Base-by-base conservation (phyloP, 352 stramenopile species). In the Globisporangium uncinulatum region DNA sequence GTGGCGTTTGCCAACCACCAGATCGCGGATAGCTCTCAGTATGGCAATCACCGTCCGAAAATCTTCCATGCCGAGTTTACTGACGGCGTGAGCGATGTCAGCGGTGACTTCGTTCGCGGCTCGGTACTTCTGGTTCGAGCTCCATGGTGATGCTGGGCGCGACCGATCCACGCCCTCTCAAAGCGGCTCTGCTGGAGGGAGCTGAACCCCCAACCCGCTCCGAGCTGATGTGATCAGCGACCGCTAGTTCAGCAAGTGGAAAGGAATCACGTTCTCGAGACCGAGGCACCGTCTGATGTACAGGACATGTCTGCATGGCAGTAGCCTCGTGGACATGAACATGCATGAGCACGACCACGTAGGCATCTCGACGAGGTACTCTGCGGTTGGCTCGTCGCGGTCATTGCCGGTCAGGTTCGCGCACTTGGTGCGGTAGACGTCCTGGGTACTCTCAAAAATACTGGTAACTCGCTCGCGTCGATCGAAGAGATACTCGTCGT, bases 311-410 rank as follows among this genome's bases (percentile, higher is more conserved):
- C 51, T 46, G 21, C 66, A 69, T 6, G 65, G 57, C 1, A 66
- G 20, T 19, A 66, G 36, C 0, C 59, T 41, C 0, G 56, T 63
- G 3, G 24, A 43, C 57, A 63, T 63, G 19, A 68, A 63, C n/a
- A 63, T 20, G 41, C 65, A 67, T 1, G 50, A 69, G 13, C 57
- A 73, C 19, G 39, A 41, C 57, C 66, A 73, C 17, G 20, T 46
- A 0, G 14, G 10, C 31, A 58, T 61, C 7, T 60, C 57, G 4
- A 69, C 41, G 10, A 14, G 50, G 21, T 65, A 65, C 45, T 73
- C 58, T 15, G 21, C 41, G 14, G n/a, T 44, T 1, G 54, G 39
- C 24, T 69, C 66, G 36, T 67, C 62, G 3, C 58, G 15, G 3
- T 48, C 51, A 6, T 59, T 20, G 6, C 67, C 54, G 2, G 41